phyloP scores from a whole-genome alignment of 148 eudicot species.

The Hydrangea macrophylla region DNA sequence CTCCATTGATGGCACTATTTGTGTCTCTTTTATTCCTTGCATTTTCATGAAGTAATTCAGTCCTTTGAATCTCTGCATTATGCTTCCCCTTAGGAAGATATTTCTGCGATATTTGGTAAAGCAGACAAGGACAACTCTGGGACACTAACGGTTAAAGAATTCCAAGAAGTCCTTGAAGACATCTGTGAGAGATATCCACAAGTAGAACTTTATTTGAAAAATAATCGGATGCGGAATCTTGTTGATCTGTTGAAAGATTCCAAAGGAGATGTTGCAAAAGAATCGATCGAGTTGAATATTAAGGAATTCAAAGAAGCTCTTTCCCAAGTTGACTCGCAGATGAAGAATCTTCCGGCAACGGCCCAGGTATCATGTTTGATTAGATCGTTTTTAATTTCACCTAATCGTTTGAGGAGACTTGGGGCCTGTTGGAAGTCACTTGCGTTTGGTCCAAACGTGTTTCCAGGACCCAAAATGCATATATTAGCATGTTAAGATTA shows the following conservation, averaged over 20 bases:
- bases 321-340: conserved; percentile 65
- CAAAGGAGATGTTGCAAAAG: conserved; percentile 54
- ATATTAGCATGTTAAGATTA: too few relatives aligned
- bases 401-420: too few relatives aligned
- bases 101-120: conserved; percentile 68
- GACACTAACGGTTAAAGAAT: conserved; percentile 82
- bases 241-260: conserved; percentile 68
- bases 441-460: too few relatives aligned
- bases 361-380: conserved; percentile 53
- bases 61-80: neutral
- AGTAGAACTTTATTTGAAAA: conserved; percentile 77
- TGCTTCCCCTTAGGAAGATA: conserved; percentile 67
- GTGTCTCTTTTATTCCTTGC: neutral
- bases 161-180: conserved; percentile 78
- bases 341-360: conserved; percentile 90
- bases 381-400: too few relatives aligned
- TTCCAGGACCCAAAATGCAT: too few relatives aligned
- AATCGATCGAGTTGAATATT: conserved; percentile 71
- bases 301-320: conserved; percentile 72
- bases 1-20: neutral
- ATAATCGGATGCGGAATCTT: conserved; percentile 54
- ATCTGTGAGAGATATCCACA: conserved; percentile 89
- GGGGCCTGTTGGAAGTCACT: too few relatives aligned
- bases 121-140: conserved; percentile 92
- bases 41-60: neutral